Evolutionary conservation across 2,329 filamentous ascomycete genomes (phyloP), one percentile per base, ranked within the genome.

Genomic region (Endothia cerciana): DNA sequence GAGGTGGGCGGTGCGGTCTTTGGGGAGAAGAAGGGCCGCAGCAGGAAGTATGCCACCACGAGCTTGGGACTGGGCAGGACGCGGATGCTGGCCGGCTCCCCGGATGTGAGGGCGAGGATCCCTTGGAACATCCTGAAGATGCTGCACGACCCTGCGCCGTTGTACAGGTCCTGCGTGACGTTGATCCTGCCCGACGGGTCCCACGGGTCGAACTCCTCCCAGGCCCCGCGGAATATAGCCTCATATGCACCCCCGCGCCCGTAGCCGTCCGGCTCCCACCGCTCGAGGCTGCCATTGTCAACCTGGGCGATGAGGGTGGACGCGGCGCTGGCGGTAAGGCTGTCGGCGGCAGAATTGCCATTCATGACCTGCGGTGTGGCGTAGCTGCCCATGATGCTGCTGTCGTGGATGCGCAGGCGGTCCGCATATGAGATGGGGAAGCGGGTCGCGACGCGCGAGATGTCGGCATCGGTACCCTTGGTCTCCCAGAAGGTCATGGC

Each of bases 211-310:
- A 86, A 83, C 5, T 81, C 78, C 71, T 87, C 84, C 84, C 84
- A 87, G 61, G 79, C 75, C 33, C 85, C 85, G 62, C 77, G 77
- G 73, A 86, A 87, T 41, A 87, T 80, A 62, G 80, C 75, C 58
- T 83, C 79, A 74, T 87, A 87, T 1, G 84, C 84, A 33, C 83
- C 84, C n/a, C 78, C 80, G 19, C 84, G 84, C 25, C 86, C 81
- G 70, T 91, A 92, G 5, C 89, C 89, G 67, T 87, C 82, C 40
- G 85, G 83, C 70, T 92, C 89, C 89, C 90, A 92, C 15, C 89
- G 84, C 75, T 92, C 89, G 1, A 91, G 78, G 25, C 87, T 90
- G 53, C 90, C 89, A 61, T 90, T 89, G 73, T 92, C 89, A 2
- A 90, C 81, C 74, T 92, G 89, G 2, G 89, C 89, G 45, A 90